phyloP scores from a whole-genome alignment of 1,284 basidiomycete species.

The Apiotrichum montevideense region DNA sequence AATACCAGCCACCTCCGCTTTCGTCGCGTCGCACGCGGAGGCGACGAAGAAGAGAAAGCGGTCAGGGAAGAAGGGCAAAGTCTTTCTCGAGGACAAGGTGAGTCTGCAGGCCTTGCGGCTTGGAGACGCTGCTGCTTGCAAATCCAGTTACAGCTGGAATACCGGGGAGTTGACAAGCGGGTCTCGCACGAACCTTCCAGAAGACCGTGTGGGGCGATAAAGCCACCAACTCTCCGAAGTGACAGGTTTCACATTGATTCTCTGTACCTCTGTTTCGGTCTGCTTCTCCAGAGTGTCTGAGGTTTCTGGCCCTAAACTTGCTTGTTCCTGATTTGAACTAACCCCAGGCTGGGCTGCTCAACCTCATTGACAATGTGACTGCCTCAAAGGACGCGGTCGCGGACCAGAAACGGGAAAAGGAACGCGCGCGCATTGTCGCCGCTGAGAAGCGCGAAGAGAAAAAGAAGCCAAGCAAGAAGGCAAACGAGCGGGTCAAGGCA shows the following conservation, averaged over 20 bases:
- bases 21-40: background rate
- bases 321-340: too few relatives aligned
- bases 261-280: too few relatives aligned
- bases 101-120: slow-evolving; percentile 1
- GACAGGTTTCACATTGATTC: too few relatives aligned
- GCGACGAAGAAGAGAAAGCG: slow-evolving; percentile 16
- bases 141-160: too few relatives aligned
- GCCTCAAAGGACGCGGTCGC: slow-evolving; percentile 21
- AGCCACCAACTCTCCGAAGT: too few relatives aligned
- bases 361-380: slow-evolving; percentile 26
- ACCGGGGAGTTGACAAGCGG: too few relatives aligned
- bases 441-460: slow-evolving; percentile 1
- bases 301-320: too few relatives aligned
- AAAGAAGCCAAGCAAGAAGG: slow-evolving; percentile 21
- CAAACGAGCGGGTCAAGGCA: slow-evolving; percentile 21
- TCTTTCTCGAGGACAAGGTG: slow-evolving; percentile 44
- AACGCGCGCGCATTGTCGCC: slow-evolving; percentile 7
- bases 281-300: too few relatives aligned
- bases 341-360: slow-evolving; percentile 21
- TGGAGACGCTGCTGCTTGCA: too few relatives aligned
- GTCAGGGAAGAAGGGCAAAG: slow-evolving; percentile 42
- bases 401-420: slow-evolving; percentile 16
- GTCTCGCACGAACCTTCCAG: too few relatives aligned
- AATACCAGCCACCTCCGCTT: background rate
- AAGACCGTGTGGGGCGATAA: too few relatives aligned